These are phyloP conservation scores for Epichloe amarillans DNA, from an alignment of 2,329 filamentous ascomycete genomes.

Conservation along the genomic window DNA sequence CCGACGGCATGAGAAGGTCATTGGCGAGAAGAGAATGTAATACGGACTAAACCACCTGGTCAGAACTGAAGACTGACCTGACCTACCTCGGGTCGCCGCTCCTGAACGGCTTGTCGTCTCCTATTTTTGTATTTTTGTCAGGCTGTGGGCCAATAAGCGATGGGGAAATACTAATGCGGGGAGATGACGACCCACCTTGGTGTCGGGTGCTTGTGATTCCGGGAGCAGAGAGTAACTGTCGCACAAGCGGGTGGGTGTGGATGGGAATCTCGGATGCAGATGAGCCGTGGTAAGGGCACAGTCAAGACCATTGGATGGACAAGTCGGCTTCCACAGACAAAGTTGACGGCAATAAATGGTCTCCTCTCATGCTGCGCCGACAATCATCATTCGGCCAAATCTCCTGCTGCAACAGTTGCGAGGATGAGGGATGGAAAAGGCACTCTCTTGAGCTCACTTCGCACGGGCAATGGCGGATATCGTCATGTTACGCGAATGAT, in stretches of 20 bases:
- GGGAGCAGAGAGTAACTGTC: not conserved
- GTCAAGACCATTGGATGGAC: too few species aligned
- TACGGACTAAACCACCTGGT: not conserved
- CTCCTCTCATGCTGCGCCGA: too few species aligned
- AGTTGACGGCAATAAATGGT: too few species aligned
- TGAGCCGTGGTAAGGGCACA: not conserved
- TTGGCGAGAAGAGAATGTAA: not conserved
- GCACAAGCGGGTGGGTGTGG: not conserved
- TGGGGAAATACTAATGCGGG: constrained; percentile 15
- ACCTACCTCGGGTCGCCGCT: not conserved
- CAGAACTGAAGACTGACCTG: not conserved
- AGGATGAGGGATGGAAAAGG: too few species aligned
- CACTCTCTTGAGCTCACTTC: too few species aligned
- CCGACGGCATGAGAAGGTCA: not conserved
- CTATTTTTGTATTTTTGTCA: too few species aligned
- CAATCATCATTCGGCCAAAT: too few species aligned
- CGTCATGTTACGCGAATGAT: too few species aligned
- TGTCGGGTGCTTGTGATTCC: not conserved
- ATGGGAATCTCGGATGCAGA: not conserved
- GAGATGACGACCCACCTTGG: not conserved
- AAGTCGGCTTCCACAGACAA: too few species aligned
- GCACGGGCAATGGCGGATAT: too few species aligned
- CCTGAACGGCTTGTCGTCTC: not conserved
- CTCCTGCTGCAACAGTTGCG: too few species aligned
- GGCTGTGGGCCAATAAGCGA: constrained; percentile 13